A percentile compares a stretch with the other conserved stretches of the same genome.
phyloP scores from a whole-genome alignment of 2,329 filamentous ascomycete genomes.

The Aspergillus glaucus region DNA sequence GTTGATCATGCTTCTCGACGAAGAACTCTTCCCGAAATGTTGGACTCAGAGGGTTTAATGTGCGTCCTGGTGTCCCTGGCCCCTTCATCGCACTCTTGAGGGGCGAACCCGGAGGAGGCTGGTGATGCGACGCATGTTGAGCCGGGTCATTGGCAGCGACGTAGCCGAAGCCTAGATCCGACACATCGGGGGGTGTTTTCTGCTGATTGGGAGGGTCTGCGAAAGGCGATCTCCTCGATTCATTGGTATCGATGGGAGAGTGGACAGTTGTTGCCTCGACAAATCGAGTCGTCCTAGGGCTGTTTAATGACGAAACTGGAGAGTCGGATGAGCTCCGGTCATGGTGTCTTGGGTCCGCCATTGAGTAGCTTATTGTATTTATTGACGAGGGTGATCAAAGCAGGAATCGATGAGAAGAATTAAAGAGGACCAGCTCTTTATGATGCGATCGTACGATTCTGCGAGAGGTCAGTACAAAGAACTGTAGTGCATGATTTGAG shows the following conservation, averaged over 20 bases:
- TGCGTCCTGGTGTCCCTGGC: slow-evolving; percentile 71
- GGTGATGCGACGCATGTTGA: slow-evolving; percentile 46
- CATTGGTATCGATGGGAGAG: slow-evolving; percentile 51
- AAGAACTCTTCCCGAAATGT: slow-evolving; percentile 85
- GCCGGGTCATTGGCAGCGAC: slow-evolving; percentile 55
- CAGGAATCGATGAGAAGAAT: slow-evolving; percentile 1
- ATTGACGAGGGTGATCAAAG: not conserved
- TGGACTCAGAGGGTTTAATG: slow-evolving; percentile 76
- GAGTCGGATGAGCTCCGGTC: slow-evolving; percentile 27
- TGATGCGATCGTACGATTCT: not conserved
- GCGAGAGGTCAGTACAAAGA: not conserved
- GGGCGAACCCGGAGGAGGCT: slow-evolving; percentile 67
- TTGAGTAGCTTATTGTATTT: not conserved
- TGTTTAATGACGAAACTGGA: slow-evolving; percentile 36
- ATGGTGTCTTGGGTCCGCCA: slow-evolving; percentile 14
- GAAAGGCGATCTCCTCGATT: slow-evolving; percentile 44
- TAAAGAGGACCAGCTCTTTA: slow-evolving; percentile 34
- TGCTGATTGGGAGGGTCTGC: slow-evolving; percentile 46
- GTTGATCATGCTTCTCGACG: slow-evolving; percentile 74
- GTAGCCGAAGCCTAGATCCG: slow-evolving; percentile 89
- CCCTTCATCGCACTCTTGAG: slow-evolving; percentile 87
- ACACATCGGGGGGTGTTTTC: slow-evolving; percentile 52
- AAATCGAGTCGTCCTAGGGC: slow-evolving; percentile 56
- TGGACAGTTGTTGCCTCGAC: slow-evolving; percentile 60
- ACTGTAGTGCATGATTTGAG: not conserved